A percentile compares a stretch with the other conserved stretches of the same genome.
phyloP scores from a whole-genome alignment of 1,284 basidiomycete genomes.

The Marasmius sp. region DNA sequence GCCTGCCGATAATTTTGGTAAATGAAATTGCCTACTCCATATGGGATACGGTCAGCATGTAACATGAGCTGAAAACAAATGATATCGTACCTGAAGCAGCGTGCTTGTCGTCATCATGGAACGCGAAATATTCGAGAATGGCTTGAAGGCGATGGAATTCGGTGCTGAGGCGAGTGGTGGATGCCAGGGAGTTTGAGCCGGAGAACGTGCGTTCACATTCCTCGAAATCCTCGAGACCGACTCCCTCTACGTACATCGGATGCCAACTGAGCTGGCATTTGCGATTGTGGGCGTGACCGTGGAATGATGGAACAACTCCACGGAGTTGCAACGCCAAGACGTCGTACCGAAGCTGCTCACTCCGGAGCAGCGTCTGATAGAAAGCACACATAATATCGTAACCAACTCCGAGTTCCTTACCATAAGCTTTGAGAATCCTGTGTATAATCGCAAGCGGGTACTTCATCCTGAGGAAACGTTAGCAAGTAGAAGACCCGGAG shows the following conservation, averaged over 20 bases:
- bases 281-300: conserved; percentile 30
- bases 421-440: too few relatives aligned
- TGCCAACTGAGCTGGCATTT: conserved; percentile 31
- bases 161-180: conserved; percentile 20
- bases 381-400: conserved; percentile 7
- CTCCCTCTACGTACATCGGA: conserved; percentile 25
- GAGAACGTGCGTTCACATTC: conserved; percentile 31
- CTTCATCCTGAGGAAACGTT: conserved; percentile 1
- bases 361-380: background rate
- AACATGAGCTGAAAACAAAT: background rate
- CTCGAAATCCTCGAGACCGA: conserved; percentile 36
- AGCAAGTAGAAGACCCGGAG: too few relatives aligned
- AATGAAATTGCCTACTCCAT: background rate
- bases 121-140: conserved; percentile 19
- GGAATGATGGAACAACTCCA: conserved; percentile 26
- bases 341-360: conserved; percentile 18
- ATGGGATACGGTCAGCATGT: too few relatives aligned
- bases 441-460: conserved; percentile 8
- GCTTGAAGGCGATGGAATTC: conserved; percentile 26
- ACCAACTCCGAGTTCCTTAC: background rate
- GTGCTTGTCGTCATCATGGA: conserved; percentile 21
- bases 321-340: conserved; percentile 17
- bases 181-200: conserved; percentile 27
- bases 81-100: conserved; percentile 7
- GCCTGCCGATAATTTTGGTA: conserved; percentile 22